Percentiles rank a stretch among this genome's conserved stretches.
phyloP scores from a whole-genome alignment of 2,329 filamentous ascomycete species.

The Colletotrichum camelliae region DNA sequence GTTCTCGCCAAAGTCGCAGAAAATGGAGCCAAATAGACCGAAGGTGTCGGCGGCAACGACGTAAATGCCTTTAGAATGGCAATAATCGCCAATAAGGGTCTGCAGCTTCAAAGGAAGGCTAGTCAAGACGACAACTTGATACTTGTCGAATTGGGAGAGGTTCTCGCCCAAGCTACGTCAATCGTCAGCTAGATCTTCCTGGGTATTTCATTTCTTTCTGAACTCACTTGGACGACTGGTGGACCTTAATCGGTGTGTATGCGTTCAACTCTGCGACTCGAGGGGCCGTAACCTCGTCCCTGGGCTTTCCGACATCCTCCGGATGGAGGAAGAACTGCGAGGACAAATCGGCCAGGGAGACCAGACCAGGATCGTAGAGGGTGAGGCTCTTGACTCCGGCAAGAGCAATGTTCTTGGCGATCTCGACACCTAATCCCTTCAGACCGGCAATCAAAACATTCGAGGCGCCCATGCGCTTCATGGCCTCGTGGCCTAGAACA shows the following conservation, averaged over 20 bases:
- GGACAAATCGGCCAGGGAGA: constrained; percentile 86
- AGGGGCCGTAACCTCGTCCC: constrained; percentile 85
- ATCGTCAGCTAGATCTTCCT: not conserved
- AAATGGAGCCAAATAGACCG: constrained; percentile 92
- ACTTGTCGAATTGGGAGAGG: constrained; percentile 83
- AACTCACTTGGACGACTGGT: constrained; percentile 60
- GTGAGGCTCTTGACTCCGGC: constrained; percentile 98
- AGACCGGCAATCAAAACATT: constrained; percentile 92
- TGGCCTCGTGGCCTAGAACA: constrained; percentile 78
- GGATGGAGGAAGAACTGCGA: constrained; percentile 95
- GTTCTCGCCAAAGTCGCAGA: constrained; percentile 95
- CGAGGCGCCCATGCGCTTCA: constrained; percentile 98
- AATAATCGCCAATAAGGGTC: constrained; percentile 86
- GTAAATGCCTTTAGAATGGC: constrained; percentile 92
- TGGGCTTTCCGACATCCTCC: constrained; percentile 89
- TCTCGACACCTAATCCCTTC: constrained; percentile 94
- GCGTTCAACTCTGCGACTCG: constrained; percentile 94
- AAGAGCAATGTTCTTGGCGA: constrained; percentile 97
- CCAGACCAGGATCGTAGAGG: constrained; percentile 86
- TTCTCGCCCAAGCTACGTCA: constrained; percentile 71
- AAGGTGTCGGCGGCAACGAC: constrained; percentile 88
- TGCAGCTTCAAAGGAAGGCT: constrained; percentile 82
- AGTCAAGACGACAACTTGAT: constrained; percentile 91
- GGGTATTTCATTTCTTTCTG: not conserved
- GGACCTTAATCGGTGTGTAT: constrained; percentile 89